These are phyloP conservation scores for Parathielavia appendiculata DNA, from an alignment of 495 filamentous ascomycete genomes.

Conservation along the genomic window DNA sequence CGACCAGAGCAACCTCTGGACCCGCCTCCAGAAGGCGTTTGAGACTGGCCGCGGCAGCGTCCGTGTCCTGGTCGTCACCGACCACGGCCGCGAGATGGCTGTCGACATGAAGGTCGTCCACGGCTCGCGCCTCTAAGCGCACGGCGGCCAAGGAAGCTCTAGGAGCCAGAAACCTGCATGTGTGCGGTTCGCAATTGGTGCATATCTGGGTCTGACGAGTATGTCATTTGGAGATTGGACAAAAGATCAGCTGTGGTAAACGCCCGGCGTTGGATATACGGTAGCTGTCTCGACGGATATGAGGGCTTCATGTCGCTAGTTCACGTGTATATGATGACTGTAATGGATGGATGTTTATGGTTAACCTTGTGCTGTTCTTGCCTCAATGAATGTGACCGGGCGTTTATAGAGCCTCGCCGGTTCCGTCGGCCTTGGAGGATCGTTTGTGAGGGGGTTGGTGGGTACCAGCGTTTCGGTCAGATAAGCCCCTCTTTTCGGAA, in stretches of 20 bases:
- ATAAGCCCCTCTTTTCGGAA: too few relatives aligned
- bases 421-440: neutral
- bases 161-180: slow-evolving; percentile 8
- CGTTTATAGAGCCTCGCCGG: neutral
- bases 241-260: slow-evolving; percentile 21
- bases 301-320: slow-evolving; percentile 21
- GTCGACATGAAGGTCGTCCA: slow-evolving; percentile 99
- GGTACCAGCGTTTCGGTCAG: too few relatives aligned
- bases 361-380: neutral
- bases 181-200: slow-evolving; percentile 16
- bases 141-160: neutral
- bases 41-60: slow-evolving; percentile 88
- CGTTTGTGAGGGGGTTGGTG: too few relatives aligned
- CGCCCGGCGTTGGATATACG: slow-evolving; percentile 15
- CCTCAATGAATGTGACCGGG: neutral
- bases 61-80: slow-evolving; percentile 91
- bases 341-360: slow-evolving; percentile 32
- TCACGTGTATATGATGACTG: slow-evolving; percentile 35
- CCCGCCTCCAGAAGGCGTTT: slow-evolving; percentile 77
- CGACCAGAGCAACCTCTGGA: slow-evolving; percentile 83
- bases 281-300: slow-evolving; percentile 13
- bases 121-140: slow-evolving; percentile 51
- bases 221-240: slow-evolving; percentile 29
- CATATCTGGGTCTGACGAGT: slow-evolving; percentile 22
- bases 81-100: slow-evolving; percentile 87